phyloP scores from a whole-genome alignment of 176 grass and related monocot species.

The Canna indica region DNA sequence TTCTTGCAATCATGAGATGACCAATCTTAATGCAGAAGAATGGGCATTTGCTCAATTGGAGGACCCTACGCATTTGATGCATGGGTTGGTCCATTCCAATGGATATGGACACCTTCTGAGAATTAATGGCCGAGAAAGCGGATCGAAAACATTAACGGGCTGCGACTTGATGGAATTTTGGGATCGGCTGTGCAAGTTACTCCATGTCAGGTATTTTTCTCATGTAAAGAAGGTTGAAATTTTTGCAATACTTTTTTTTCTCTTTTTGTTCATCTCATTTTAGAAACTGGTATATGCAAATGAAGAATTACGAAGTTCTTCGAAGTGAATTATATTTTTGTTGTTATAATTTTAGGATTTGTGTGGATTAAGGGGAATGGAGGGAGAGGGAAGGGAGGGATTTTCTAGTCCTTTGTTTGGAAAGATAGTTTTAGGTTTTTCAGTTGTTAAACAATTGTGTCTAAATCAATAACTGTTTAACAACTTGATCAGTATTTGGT shows the following conservation, averaged over 20 bases:
- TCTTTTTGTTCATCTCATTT: too few relatives aligned
- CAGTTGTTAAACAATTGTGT: too few relatives aligned
- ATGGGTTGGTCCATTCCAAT: constrained; percentile 59
- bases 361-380: too few relatives aligned
- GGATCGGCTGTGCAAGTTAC: constrained; percentile 57
- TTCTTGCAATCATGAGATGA: constrained; percentile 24
- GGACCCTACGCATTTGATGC: constrained; percentile 41
- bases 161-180: constrained; percentile 63
- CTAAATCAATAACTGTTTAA: too few relatives aligned
- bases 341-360: too few relatives aligned
- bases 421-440: too few relatives aligned
- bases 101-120: constrained; percentile 62
- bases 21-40: constrained; percentile 20
- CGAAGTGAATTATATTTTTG: too few relatives aligned
- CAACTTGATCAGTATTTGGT: too few relatives aligned
- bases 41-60: constrained; percentile 37
- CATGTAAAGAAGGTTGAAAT: not conserved
- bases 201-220: constrained; percentile 47
- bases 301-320: too few relatives aligned
- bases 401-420: too few relatives aligned
- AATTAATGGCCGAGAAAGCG: constrained; percentile 52
- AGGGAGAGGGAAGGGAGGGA: too few relatives aligned
- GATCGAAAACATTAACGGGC: constrained; percentile 36
- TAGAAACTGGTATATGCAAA: too few relatives aligned
- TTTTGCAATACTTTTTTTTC: not conserved